Base-by-base conservation (phyloP, 2,329 filamentous ascomycete genomes). In the Colletotrichum sp. region DNA sequence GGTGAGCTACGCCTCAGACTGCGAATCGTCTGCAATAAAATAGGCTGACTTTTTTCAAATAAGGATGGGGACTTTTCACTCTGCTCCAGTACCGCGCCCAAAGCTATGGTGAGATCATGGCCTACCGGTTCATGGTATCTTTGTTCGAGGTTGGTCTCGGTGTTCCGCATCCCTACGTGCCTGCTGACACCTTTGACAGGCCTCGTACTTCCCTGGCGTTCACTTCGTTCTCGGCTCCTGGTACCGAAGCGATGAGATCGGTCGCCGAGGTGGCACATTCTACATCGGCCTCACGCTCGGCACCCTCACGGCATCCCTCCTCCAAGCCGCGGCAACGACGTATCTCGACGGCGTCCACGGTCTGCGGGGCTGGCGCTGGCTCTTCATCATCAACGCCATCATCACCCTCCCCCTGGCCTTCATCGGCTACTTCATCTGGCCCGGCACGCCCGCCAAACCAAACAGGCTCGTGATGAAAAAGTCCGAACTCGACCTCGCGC, bases 201-300 rank as follows among this genome's bases (percentile, higher is more conserved):
- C 84, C 3, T 82, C 85, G 0, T 85, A 86, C 64, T 87, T 87
- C 75, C 81, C 86, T 0, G 80, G 84, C 0, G 85, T 88, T 2
- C 85, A 87, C 76, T 87, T 86, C 71, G 82, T 87, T 59, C 82
- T 88, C 1, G 86, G 86, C 10, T 84, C 89, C 0, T 93, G 92
- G 91, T 93, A 93, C 78, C 92, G 88, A 0, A 87, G 88, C 18
- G 85, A 86, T 13, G 92, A 93, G 76, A 86, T 94, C 0, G 92
- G 90, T 2, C 93, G 93, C 79, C 87, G 92, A 1, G 90, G 88
- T 8, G 92, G 90, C 64, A 89, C 93, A 65, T 93, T 93, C 79
- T 91, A 90, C 36, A 84, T 89, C 28, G 88, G 89, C 1, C 81
- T 89, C 1, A 88, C 88, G 0, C 82, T 91, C 1, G 89, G 89